Base-by-base conservation (phyloP, 768 basidiomycete genomes). In the Pleurotus tuber-regium region DNA sequence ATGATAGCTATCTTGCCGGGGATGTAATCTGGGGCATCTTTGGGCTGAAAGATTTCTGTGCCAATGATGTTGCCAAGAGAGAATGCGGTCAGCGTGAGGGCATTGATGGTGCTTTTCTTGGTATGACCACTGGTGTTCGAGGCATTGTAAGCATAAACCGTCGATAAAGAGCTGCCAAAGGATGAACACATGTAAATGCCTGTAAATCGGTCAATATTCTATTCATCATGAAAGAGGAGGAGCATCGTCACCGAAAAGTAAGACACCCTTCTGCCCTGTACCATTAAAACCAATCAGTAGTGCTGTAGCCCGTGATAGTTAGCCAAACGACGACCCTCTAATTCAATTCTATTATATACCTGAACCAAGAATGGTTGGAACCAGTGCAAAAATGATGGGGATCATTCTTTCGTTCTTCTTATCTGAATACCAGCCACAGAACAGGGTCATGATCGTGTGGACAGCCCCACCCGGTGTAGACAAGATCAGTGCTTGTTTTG, bases 1-100 rank as follows among this genome's bases (percentile, higher is more conserved):
- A 85, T 77, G 55, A 87, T 84, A 1, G 84, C 75, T 10, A 78
- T 78, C 60, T 88, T 87, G 14, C 83, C 85, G 0, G 82, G 83
- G 25, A 84, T 78, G 60, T 87, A 87, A 10, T 61, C 72, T 0
- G 83, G 82, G 1, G 80, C 82, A 54, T 82, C 82, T 54, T 78
- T 74, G 1, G 83, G 78, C 31, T 77, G 79, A 59, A 87, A 83
- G 23, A 84, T 83, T 60, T 81, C 76, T 0, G 81, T 75, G 4
- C 86, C 85, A 49, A 83, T 71, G 43, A 84, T 82, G 57, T 85
- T 85, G 14, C 84, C 81, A 16, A 80, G 54, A 42, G 74, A 72
- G 59, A 84, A 83, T 0, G 78, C 66, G 4, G 72, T 71, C n/a
- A 84, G 65, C 1, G 80, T 84, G 73, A 83, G 70, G 2, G 82